Percentiles rank a stretch among this genome's conserved stretches.
These are phyloP conservation scores for Globisporangium sylvaticum DNA, from an alignment of 352 stramenopile species.

Conservation along the genomic window DNA sequence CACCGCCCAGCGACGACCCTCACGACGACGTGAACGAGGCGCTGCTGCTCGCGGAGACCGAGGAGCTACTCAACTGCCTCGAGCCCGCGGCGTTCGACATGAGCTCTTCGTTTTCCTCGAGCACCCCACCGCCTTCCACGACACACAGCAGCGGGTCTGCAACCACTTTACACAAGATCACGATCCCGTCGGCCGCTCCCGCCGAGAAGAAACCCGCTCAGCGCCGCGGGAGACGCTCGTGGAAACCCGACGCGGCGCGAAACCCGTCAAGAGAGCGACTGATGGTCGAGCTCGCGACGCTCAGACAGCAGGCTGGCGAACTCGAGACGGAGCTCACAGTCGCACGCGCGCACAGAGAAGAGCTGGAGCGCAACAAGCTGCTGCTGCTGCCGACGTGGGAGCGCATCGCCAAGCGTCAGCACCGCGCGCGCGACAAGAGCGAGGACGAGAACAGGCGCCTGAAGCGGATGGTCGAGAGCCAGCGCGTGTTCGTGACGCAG, in stretches of 20 bases:
- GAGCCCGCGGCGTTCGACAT: constrained; percentile 10
- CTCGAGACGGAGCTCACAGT: constrained; percentile 12
- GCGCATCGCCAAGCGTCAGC: constrained; percentile 14
- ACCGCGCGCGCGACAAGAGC: not conserved
- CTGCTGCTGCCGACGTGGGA: constrained; percentile 10
- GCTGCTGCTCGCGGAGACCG: constrained; percentile 11
- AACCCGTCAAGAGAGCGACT: constrained; percentile 16
- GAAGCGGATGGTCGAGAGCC: constrained; percentile 2
- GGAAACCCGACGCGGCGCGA: constrained; percentile 3
- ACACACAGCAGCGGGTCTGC: not conserved
- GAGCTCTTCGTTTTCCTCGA: not conserved
- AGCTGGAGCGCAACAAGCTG: constrained; percentile 5
- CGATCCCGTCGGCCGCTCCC: not conserved
- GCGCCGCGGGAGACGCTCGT: not conserved
- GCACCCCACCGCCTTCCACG: no score
- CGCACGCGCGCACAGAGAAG: not conserved
- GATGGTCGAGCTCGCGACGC: constrained; percentile 7
- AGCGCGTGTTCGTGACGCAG: constrained; percentile 8
- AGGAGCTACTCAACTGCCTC: constrained; percentile 12
- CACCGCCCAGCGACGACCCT: not conserved
- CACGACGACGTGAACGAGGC: constrained; percentile 9
- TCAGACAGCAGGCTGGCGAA: constrained; percentile 3
- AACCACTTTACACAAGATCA: no score
- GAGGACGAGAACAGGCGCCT: constrained; percentile 12
- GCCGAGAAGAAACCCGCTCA: not conserved